Conservation (phyloP, 1,284 basidiomycete species). For the Rugosomyces carneus region DNA sequence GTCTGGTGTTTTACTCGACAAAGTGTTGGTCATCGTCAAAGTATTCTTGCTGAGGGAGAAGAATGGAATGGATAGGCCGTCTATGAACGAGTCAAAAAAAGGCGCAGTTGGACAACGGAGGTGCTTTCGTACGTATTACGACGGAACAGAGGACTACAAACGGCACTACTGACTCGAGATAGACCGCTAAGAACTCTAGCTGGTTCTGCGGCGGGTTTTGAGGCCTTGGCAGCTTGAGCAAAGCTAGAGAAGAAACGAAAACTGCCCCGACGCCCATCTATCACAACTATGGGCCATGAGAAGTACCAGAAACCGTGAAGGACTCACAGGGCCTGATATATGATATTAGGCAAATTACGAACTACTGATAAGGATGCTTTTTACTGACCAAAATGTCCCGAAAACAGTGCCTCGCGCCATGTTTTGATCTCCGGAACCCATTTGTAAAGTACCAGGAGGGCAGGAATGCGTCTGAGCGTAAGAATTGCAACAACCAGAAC, state of each 20-base stretch:
- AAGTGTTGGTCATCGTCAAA: background rate
- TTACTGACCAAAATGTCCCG: slow-evolving; percentile 75
- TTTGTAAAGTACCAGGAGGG: slow-evolving; percentile 66
- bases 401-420: slow-evolving; percentile 77
- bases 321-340: slow-evolving; percentile 48
- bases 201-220: slow-evolving; percentile 54
- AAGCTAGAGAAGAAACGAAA: background rate
- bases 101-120: background rate
- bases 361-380: slow-evolving; percentile 10
- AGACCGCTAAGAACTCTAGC: slow-evolving; percentile 63
- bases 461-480: slow-evolving; percentile 70
- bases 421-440: slow-evolving; percentile 82
- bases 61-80: slow-evolving; percentile 15
- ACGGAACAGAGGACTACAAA: slow-evolving; percentile 85
- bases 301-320: background rate
- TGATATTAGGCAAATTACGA: slow-evolving; percentile 1
- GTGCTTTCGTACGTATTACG: slow-evolving; percentile 48
- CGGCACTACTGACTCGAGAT: slow-evolving; percentile 74
- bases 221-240: slow-evolving; percentile 59
- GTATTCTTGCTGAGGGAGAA: slow-evolving; percentile 12
- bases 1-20: background rate
- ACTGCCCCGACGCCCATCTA: slow-evolving; percentile 72
- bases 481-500: slow-evolving; percentile 65
- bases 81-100: slow-evolving; percentile 1
- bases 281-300: background rate